phyloP scores from a whole-genome alignment of 305 asterid genomes.

The Petunia hybrid region DNA sequence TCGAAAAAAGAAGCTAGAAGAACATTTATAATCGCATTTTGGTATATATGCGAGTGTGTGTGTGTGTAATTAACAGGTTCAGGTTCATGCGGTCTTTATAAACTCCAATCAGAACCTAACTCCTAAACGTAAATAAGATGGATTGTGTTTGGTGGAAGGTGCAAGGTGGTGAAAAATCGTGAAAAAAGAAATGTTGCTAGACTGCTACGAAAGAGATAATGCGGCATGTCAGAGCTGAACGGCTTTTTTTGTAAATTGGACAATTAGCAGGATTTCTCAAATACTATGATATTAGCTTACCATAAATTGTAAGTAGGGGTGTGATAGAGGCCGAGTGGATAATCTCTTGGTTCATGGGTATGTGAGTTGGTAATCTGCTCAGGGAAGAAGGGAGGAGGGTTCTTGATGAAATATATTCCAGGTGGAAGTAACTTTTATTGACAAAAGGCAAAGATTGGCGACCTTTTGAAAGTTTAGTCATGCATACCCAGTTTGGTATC shows the following conservation, averaged over 20 bases:
- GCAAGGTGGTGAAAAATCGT: conserved; percentile 16
- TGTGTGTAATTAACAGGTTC: neutral
- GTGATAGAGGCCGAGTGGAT: too few relatives aligned
- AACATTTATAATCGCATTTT: neutral
- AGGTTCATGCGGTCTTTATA: neutral
- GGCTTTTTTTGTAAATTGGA: too few relatives aligned
- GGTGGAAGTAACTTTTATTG: conserved; percentile 2
- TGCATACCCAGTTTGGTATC: neutral
- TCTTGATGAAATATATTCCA: neutral
- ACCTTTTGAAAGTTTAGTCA: conserved; percentile 4
- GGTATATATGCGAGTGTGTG: too few relatives aligned
- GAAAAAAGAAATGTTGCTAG: neutral
- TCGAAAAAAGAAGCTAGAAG: neutral
- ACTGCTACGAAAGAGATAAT: conserved; percentile 4
- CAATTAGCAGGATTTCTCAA: neutral
- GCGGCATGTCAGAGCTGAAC: too few relatives aligned
- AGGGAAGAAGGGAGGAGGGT: neutral
- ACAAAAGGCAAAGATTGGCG: conserved; percentile 4
- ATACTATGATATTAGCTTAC: neutral
- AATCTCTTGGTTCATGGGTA: neutral
- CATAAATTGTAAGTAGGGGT: neutral
- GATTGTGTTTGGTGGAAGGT: neutral
- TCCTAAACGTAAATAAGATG: neutral
- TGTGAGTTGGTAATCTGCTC: neutral
- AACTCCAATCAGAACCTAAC: neutral